Evolutionary conservation across 805 yeast genomes (phyloP), one percentile per base, ranked within the genome.

Genomic region (Saturnispora ahearnii): DNA sequence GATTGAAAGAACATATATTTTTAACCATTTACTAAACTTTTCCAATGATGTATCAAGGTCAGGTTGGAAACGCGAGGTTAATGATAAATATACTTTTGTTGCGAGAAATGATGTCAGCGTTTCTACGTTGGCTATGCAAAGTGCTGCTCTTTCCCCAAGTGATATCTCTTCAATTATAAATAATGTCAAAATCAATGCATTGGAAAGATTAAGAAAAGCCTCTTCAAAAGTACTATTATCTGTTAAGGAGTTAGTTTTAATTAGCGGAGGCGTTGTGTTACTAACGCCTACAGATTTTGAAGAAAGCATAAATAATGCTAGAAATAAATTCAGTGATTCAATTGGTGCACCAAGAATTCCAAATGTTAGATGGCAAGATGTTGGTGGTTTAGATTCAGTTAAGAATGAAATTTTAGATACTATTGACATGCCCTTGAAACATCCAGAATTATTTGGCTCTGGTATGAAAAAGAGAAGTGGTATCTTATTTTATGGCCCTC

Each of bases 291-390:
- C 64, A 4, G 90, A 85, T 60, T 79, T 86, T 60, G 83, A 78
- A 47, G 68, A 63, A 28, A 83, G 96, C 0, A 87, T 89, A 47
- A 78, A 81, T 50, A 82, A 77, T 50, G 96, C 97, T 0, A 73
- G 98, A 60, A 81, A 79, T 59, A 89, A 87, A 62, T 90, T 84
- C 65, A 84, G 96, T 58, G 96, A 88, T 55, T 85, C 96, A 0
- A 90, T 93, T 51, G 98, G 98, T 7, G 98, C 98, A 0, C 99
- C 99, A 13, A 73, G 88, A 54, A 91, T 93, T 54, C 99, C 99
- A 2, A 81, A 85, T 59, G 98, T 93, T 6, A 81, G 81, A 53
- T 93, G 99, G 99, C 93, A 86, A 55, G 99, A 93, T 65, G 95
- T 93, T 49, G 99, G 99, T 32, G 99, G 99, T 2, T 71, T 93